A percentile compares a stretch with the other conserved stretches of the same genome.
Evolutionary conservation across 2,329 filamentous ascomycete species (phyloP).

Genomic region (Purpureocillium lavendulum): DNA sequence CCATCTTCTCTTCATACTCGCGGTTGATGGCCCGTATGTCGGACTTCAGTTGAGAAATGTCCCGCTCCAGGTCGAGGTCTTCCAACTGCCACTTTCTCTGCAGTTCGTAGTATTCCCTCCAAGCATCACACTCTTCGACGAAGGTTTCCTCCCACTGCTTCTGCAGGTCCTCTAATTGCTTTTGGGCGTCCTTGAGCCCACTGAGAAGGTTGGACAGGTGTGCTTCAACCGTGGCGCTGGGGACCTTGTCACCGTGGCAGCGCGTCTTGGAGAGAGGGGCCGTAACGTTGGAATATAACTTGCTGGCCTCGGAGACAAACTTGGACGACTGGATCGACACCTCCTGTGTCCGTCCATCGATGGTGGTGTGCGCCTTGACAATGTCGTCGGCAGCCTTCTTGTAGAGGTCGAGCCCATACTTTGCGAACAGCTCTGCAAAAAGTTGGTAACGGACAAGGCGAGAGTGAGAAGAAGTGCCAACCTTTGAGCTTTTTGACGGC

Average conservation of each 20-base stretch:
- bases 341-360: conserved; percentile 11
- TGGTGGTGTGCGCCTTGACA: conserved; percentile 11
- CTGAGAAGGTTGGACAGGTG: conserved; percentile 16
- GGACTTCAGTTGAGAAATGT: not conserved
- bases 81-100: too few relatives aligned
- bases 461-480: too few relatives aligned
- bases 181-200: conserved; percentile 12
- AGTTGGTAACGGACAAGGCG: too few relatives aligned
- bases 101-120: conserved; percentile 5
- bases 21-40: not conserved
- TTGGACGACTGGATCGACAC: conserved; percentile 12
- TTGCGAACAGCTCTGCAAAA: too few relatives aligned
- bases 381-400: conserved; percentile 5
- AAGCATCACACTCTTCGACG: conserved; percentile 10
- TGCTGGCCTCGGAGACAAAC: conserved; percentile 8
- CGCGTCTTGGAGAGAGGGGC: conserved; percentile 22
- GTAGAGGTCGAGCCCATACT: conserved; percentile 4
- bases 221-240: conserved; percentile 14
- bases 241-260: conserved; percentile 15
- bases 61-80: not conserved
- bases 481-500: too few relatives aligned
- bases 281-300: conserved; percentile 21
- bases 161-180: conserved; percentile 13
- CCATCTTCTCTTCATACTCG: not conserved
- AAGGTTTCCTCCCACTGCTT: conserved; percentile 17